These are phyloP conservation scores for Hibiscus mutabilis DNA, from an alignment of 345 rosid genomes.

Conservation along the genomic window DNA sequence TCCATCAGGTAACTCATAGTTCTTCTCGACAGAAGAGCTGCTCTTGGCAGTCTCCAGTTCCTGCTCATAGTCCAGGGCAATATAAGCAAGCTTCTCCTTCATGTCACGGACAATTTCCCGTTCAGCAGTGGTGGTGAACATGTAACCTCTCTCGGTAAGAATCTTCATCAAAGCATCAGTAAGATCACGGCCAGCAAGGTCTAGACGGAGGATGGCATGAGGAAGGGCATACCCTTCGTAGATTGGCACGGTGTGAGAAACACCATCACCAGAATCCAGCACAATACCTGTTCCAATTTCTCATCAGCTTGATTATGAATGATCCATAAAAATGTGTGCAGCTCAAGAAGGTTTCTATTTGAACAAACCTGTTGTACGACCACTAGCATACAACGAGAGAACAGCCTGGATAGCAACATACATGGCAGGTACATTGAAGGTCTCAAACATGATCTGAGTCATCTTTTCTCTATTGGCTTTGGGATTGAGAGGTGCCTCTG, in stretches of 20 bases:
- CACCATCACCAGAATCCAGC: constrained; percentile 22
- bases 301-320: neutral
- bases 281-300: constrained; percentile 12
- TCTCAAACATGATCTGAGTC: constrained; percentile 96
- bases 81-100: constrained; percentile 65
- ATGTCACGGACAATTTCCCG: constrained; percentile 91
- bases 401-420: constrained; percentile 94
- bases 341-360: neutral
- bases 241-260: constrained; percentile 20
- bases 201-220: constrained; percentile 23
- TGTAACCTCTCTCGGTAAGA: constrained; percentile 37
- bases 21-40: constrained; percentile 64
- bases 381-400: constrained; percentile 23
- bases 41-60: constrained; percentile 58
- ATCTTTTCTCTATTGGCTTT: constrained; percentile 30
- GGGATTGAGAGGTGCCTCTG: constrained; percentile 36
- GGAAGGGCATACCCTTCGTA: constrained; percentile 23
- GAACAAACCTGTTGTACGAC: constrained; percentile 18
- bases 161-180: constrained; percentile 38
- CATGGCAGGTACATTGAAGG: constrained; percentile 90
- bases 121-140: constrained; percentile 71
- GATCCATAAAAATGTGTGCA: neutral
- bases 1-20: constrained; percentile 60
- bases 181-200: constrained; percentile 36
- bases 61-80: constrained; percentile 59